Evolutionary conservation across 1,284 basidiomycete species (phyloP), one percentile per base, ranked within the genome.

Genomic region (Rhodofomes roseus): DNA sequence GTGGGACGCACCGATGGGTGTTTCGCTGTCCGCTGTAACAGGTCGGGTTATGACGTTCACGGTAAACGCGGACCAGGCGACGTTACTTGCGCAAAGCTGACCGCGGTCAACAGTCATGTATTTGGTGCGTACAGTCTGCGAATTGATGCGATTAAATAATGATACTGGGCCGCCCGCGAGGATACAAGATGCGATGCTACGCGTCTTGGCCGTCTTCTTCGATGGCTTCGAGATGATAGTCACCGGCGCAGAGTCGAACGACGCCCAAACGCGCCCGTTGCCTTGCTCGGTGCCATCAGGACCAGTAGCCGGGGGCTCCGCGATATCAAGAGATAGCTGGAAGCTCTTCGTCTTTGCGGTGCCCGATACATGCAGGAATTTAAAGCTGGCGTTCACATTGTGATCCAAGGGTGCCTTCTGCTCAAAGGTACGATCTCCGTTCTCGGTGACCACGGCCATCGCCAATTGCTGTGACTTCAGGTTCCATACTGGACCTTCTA

Each of bases 181-280:
- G 69, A 98, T 92, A 76, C 95, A 96, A 18, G 92, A 95, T 11
- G 92, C 88, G 69, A 95, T 92, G 71, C 95, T 95, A 70, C 95
- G 88, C 63, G 95, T 95, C 78, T 96, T 96, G 60, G 93, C 93
- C 1, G 95, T 96, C 82, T 96, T 96, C 81, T 96, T 95, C 52
- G 94, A 96, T 31, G 95, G 95, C 75, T 98, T 98, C 68, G 95
- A 97, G 70, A 98, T 96, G 77, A 97, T 94, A 46, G 90, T 89
- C 66, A 98, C 90, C 52, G 93, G 92, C 43, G 92, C 88, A 27
- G 93, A 97, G 72, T 93, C 86, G 78, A 98, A 95, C 27, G 90
- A 87, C 7, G 92, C 93, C 94, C 95, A 97, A 54, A 89, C 74
- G 60, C 90, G 88, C 64, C 87, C 87, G 62, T 74, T 61, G 50